Percentiles rank a stretch among this genome's conserved stretches.
Evolutionary conservation across 2,329 filamentous ascomycete species (phyloP).

Genomic region (Exophiala bonariae): DNA sequence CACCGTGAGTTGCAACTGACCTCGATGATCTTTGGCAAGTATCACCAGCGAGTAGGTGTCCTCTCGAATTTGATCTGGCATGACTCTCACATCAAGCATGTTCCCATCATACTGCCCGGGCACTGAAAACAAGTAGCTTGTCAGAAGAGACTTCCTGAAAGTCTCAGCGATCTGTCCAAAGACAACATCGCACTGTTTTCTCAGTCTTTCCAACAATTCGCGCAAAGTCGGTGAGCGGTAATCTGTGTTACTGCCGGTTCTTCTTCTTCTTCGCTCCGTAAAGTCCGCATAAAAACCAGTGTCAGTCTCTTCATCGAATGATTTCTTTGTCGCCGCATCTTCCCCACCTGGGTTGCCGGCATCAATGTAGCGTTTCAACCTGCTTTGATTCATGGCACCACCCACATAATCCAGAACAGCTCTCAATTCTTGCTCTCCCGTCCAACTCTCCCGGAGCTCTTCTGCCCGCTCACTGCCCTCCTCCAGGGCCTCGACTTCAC

Average conservation of each 20-base stretch:
- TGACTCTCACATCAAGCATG: slow-evolving; percentile 14
- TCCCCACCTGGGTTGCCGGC: slow-evolving; percentile 26
- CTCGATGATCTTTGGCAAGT: slow-evolving; percentile 2
- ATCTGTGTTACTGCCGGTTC: slow-evolving; percentile 39
- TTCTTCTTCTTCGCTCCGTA: slow-evolving; percentile 50
- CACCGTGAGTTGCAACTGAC: slow-evolving; percentile 5
- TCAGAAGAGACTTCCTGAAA: slow-evolving; percentile 66
- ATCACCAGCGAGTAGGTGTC: slow-evolving; percentile 13
- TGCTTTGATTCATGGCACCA: slow-evolving; percentile 28
- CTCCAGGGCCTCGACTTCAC: slow-evolving; percentile 72
- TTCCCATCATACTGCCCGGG: slow-evolving; percentile 6
- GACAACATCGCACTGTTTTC: slow-evolving; percentile 58
- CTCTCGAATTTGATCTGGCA: slow-evolving; percentile 14
- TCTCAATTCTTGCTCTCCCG: slow-evolving; percentile 62
- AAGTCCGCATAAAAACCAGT: slow-evolving; percentile 47
- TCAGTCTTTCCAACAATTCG: slow-evolving; percentile 62
- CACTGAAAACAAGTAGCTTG: slow-evolving; percentile 36
- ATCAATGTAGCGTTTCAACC: slow-evolving; percentile 36
- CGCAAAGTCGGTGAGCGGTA: slow-evolving; percentile 59
- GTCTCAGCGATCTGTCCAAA: slow-evolving; percentile 70
- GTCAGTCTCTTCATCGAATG: slow-evolving; percentile 24
- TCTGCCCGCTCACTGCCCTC: slow-evolving; percentile 59
- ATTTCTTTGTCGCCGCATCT: neutral
- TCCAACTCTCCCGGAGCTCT: slow-evolving; percentile 68
- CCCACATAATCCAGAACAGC: slow-evolving; percentile 78